Percentiles rank a stretch among this genome's conserved stretches.
Conservation (phyloP, 257 asterid species). For the Primulina eburnea region DNA sequence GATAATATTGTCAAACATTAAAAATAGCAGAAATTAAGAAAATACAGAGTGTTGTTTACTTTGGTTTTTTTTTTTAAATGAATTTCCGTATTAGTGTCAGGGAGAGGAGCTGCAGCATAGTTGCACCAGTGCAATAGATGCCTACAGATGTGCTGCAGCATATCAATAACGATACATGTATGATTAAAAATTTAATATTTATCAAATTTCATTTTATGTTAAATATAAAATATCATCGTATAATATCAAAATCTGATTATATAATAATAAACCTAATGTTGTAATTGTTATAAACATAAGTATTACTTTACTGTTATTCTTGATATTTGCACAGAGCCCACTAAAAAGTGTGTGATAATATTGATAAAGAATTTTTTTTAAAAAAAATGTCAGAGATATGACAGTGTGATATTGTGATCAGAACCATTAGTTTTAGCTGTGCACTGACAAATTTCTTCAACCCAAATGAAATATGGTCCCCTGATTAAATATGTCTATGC, state of each 20-base stretch:
- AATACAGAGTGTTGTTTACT: no score
- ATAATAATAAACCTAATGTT: no score
- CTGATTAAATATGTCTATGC: slow-evolving; percentile 64
- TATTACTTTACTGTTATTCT: slow-evolving; percentile 29
- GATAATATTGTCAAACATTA: no score
- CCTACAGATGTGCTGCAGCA: slow-evolving; percentile 29
- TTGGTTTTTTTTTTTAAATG: not conserved
- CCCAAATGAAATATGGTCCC: slow-evolving; percentile 59
- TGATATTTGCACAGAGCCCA: slow-evolving; percentile 58
- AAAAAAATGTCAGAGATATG: no score
- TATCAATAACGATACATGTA: no score
- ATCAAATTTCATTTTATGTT: no score
- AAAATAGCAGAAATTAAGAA: not conserved
- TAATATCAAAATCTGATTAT: no score
- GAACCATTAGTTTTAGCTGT: slow-evolving; percentile 69
- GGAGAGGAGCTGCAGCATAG: not conserved
- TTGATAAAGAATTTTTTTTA: no score
- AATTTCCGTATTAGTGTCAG: not conserved
- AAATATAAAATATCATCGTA: no score
- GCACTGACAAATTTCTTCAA: slow-evolving; percentile 73
- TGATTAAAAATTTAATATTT: no score
- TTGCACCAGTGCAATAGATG: slow-evolving; percentile 38
- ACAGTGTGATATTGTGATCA: slow-evolving; percentile 28
- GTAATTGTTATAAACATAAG: no score
- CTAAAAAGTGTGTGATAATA: not conserved